These are phyloP conservation scores for Sugiyamaella grinbergsii DNA, from an alignment of 1,139 yeast genomes.

Conservation along the genomic window DNA sequence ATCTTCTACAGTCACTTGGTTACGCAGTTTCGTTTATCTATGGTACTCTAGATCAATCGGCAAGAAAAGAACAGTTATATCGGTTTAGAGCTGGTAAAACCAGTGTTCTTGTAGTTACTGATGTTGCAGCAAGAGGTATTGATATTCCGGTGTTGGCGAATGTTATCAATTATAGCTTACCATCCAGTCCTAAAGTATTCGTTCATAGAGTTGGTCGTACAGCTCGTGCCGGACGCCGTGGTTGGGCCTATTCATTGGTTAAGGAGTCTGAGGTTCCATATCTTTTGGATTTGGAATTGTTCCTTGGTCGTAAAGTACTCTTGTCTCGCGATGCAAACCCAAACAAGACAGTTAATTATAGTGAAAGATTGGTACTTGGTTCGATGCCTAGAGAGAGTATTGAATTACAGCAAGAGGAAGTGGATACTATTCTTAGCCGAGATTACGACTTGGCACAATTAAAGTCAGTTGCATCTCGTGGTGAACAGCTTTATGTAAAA, in stretches of 20 bases:
- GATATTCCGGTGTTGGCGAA: slow-evolving; percentile 96
- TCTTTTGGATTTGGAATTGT: slow-evolving; percentile 83
- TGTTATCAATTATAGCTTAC: slow-evolving; percentile 86
- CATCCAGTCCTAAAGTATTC: slow-evolving; percentile 90
- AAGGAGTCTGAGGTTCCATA: slow-evolving; percentile 88
- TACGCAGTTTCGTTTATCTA: slow-evolving; percentile 87
- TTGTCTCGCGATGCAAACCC: slow-evolving; percentile 52
- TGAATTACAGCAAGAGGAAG: slow-evolving; percentile 74
- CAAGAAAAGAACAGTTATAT: slow-evolving; percentile 85
- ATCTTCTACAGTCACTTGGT: slow-evolving; percentile 71
- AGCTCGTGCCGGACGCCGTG: slow-evolving; percentile 97
- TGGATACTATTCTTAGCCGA: slow-evolving; percentile 58
- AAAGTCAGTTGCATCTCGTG: slow-evolving; percentile 75
- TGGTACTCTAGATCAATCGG: slow-evolving; percentile 93
- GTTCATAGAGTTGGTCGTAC: slow-evolving; percentile 99
- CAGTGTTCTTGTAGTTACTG: slow-evolving; percentile 87
- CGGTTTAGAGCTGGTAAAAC: slow-evolving; percentile 85
- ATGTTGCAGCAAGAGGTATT: slow-evolving; percentile 99
- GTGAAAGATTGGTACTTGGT: slow-evolving; percentile 80
- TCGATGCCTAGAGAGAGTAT: slow-evolving; percentile 71
- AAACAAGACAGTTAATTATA: slow-evolving; percentile 64
- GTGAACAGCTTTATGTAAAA: slow-evolving; percentile 82
- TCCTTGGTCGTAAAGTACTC: slow-evolving; percentile 79
- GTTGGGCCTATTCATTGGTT: slow-evolving; percentile 95
- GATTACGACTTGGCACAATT: slow-evolving; percentile 71